Evolutionary conservation across 768 basidiomycete species (phyloP).

Genomic region (Suillus fuscotomentosus): DNA sequence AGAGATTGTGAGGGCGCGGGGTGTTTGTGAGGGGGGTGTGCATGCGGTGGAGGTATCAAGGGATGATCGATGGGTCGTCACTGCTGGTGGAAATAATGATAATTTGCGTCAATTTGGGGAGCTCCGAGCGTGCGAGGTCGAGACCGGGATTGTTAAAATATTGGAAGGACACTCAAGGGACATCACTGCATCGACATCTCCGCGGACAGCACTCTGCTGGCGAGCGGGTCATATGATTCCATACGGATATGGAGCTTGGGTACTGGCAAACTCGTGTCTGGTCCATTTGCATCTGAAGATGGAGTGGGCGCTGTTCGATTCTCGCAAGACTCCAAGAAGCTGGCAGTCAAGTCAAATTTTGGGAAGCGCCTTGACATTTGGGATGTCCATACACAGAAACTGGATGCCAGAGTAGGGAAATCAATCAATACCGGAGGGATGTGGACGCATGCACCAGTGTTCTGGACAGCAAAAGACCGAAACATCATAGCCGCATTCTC

Average conservation of each 20-base stretch:
- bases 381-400: background rate
- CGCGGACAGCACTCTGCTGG: background rate
- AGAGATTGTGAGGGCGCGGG: background rate
- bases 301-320: background rate
- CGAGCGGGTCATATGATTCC: background rate
- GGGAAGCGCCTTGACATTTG: background rate
- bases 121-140: background rate
- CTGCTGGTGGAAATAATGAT: background rate
- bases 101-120: background rate
- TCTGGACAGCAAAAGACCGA: background rate
- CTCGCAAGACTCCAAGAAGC: background rate
- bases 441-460: background rate
- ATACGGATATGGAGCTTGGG: background rate
- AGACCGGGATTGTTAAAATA: too few species aligned
- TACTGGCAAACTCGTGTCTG: background rate
- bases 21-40: background rate
- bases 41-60: background rate
- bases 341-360: background rate
- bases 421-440: rapidly evolving
- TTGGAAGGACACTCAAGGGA: background rate
- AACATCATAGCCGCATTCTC: background rate
- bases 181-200: background rate
- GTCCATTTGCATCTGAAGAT: background rate
- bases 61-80: background rate
- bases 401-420: background rate